Conservation (phyloP, 1,139 yeast genomes). For the Candida gigantensis region DNA sequence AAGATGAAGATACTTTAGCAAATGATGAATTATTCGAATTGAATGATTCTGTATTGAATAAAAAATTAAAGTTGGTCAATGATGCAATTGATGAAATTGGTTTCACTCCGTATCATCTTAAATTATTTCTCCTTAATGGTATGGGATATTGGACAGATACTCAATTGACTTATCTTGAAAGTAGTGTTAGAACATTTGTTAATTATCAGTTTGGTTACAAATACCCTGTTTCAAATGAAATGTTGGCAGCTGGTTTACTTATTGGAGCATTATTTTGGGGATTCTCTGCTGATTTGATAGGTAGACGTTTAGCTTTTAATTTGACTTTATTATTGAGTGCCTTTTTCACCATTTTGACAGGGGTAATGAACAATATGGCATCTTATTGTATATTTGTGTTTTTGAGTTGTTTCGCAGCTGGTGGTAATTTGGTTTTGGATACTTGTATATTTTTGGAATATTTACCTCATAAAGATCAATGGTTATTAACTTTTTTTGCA, state of each 20-base stretch:
- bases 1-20: conserved; percentile 7
- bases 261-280: conserved; percentile 61
- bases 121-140: conserved; percentile 49
- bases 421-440: conserved; percentile 64
- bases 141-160: conserved; percentile 69
- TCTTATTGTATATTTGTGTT: conserved; percentile 52
- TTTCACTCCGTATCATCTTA: conserved; percentile 35
- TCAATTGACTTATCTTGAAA: conserved; percentile 47
- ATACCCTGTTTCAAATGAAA: conserved; percentile 33
- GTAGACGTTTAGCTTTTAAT: conserved; percentile 27
- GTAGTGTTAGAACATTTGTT: conserved; percentile 37
- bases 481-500: conserved; percentile 38
- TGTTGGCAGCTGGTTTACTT: conserved; percentile 46
- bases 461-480: conserved; percentile 53
- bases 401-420: conserved; percentile 48
- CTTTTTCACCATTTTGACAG: conserved; percentile 51
- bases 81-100: conserved; percentile 39
- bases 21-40: conserved; percentile 21
- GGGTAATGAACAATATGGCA: conserved; percentile 49
- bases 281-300: conserved; percentile 50
- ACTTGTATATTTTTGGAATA: conserved; percentile 60
- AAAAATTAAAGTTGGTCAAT: conserved; percentile 31
- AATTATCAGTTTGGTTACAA: conserved; percentile 42
- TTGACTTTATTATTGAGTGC: conserved; percentile 27
- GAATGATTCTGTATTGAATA: conserved; percentile 23